phyloP scores from a whole-genome alignment of 495 filamentous ascomycete genomes.

The Talaromyces ruber region DNA sequence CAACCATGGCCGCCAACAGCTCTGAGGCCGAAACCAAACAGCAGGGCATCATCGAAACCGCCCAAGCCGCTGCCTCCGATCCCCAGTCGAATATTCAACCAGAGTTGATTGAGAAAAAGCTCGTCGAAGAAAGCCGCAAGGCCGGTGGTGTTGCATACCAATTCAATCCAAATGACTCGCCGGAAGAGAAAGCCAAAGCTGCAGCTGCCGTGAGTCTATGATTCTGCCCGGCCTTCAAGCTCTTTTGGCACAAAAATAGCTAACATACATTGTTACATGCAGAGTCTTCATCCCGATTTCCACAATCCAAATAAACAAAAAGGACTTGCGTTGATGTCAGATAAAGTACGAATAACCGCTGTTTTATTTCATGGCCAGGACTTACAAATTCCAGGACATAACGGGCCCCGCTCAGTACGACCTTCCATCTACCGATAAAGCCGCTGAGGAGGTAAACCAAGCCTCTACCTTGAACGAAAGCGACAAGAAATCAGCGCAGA shows the following conservation, averaged over 20 bases:
- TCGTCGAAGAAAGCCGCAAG: constrained; percentile 67
- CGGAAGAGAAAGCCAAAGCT: constrained; percentile 75
- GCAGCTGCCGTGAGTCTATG: constrained; percentile 61
- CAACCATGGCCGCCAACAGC: neutral
- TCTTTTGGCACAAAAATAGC: constrained; percentile 1
- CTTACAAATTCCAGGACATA: constrained; percentile 42
- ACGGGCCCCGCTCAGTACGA: constrained; percentile 64
- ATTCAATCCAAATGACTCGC: constrained; percentile 79
- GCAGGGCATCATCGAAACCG: constrained; percentile 39
- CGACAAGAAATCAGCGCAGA: constrained; percentile 31
- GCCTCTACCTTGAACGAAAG: constrained; percentile 32
- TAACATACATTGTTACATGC: constrained; percentile 10
- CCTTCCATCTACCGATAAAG: constrained; percentile 65
- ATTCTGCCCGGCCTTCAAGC: neutral
- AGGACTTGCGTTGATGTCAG: constrained; percentile 62
- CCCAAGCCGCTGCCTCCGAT: constrained; percentile 42
- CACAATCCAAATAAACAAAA: constrained; percentile 56
- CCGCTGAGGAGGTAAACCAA: constrained; percentile 45
- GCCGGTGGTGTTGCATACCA: constrained; percentile 71
- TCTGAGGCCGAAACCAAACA: constrained; percentile 3
- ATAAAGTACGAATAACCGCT: constrained; percentile 42
- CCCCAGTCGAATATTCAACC: constrained; percentile 60
- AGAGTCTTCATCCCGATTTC: constrained; percentile 55
- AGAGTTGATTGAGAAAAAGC: constrained; percentile 57
- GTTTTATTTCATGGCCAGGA: neutral